A percentile compares a stretch with the other conserved stretches of the same genome.
phyloP scores from a whole-genome alignment of 176 grass and related monocot genomes.

The Oryza meridionalis region DNA sequence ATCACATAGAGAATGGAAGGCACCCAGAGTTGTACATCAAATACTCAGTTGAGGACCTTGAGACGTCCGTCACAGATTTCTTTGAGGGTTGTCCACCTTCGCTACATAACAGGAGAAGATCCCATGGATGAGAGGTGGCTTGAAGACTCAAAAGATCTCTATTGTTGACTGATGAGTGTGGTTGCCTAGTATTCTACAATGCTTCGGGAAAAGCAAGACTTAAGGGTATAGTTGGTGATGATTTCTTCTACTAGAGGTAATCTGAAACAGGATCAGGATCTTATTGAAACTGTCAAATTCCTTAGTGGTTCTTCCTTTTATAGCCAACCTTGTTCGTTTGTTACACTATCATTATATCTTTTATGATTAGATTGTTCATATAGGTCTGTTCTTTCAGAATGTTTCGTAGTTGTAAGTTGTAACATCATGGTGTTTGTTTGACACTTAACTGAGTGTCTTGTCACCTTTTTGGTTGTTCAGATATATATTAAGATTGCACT shows the following conservation, averaged over 20 bases:
- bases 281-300: conserved; percentile 44
- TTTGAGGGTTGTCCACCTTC: conserved; percentile 66
- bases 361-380: conserved; percentile 50
- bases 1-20: conserved; percentile 84
- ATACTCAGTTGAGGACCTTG: conserved; percentile 89
- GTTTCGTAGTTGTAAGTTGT: conserved; percentile 46
- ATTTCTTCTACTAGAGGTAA: conserved; percentile 50
- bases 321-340: conserved; percentile 44
- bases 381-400: conserved; percentile 43
- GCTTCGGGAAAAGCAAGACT: conserved; percentile 37
- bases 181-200: conserved; percentile 49
- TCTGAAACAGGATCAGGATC: conserved; percentile 52
- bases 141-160: conserved; percentile 9
- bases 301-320: conserved; percentile 35
- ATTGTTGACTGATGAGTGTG: conserved; percentile 17
- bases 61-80: conserved; percentile 65
- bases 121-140: conserved; percentile 49
- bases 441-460: neutral
- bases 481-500: conserved; percentile 11
- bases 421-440: conserved; percentile 31
- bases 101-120: conserved; percentile 59
- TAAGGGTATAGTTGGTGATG: conserved; percentile 53
- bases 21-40: conserved; percentile 92
- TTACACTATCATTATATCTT: conserved; percentile 41
- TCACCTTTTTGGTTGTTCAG: conserved; percentile 32